Conservation (phyloP, 129 eudicot genomes). For the Helianthus tuberosus region DNA sequence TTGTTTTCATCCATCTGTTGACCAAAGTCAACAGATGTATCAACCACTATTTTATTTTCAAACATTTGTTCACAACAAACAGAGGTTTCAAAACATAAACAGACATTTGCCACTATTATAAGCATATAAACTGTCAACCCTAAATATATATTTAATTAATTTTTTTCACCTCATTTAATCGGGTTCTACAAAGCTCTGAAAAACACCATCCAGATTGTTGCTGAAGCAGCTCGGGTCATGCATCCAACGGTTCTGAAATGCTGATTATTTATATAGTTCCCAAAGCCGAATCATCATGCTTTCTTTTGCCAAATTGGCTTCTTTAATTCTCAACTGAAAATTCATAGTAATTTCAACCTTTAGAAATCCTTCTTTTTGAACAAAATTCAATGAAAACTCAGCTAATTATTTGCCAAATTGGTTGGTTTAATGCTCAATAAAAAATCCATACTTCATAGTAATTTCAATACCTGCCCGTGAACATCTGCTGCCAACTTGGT, state of each 20-base stretch:
- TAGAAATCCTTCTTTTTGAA: neutral
- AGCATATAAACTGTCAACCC: too few relatives aligned
- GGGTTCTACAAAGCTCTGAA: neutral
- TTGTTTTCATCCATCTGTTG: too few relatives aligned
- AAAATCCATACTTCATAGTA: neutral
- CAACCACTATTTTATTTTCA: too few relatives aligned
- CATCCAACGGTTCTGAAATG: conserved; percentile 1
- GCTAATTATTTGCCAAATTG: neutral
- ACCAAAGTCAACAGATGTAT: too few relatives aligned
- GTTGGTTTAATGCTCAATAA: neutral
- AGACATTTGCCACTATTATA: too few relatives aligned
- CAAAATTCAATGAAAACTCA: neutral
- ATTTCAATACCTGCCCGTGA: neutral
- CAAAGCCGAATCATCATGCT: neutral
- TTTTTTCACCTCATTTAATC: too few relatives aligned
- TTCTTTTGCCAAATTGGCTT: conserved; percentile 2
- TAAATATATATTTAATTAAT: too few relatives aligned
- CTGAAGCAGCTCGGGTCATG: conserved; percentile 4
- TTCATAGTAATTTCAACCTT: neutral
- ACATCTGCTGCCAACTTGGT: too few relatives aligned
- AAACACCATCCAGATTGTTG: conserved; percentile 6
- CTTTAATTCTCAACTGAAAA: neutral
- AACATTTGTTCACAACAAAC: too few relatives aligned
- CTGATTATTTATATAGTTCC: neutral
- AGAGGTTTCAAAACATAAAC: too few relatives aligned